Conservation (phyloP, 2,329 filamentous ascomycete genomes). For the Graphiopsis chlorocephala region DNA sequence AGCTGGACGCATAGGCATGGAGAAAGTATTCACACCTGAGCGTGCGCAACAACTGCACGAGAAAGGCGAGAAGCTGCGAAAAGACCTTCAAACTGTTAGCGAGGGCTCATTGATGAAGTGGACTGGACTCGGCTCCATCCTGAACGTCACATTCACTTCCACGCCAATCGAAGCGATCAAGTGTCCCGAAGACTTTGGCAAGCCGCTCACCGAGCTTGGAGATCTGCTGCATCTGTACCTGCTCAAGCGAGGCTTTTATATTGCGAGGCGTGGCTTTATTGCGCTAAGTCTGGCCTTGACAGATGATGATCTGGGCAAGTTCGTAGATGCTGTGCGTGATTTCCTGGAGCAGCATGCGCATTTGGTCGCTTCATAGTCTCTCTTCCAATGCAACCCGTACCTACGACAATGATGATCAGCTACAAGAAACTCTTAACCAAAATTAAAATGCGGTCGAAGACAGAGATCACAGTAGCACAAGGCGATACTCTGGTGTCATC, state of each 20-base stretch:
- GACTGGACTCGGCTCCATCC: constrained; percentile 37
- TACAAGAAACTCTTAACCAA: neutral
- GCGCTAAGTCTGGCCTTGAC: constrained; percentile 37
- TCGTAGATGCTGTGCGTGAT: constrained; percentile 22
- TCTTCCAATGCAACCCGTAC: neutral
- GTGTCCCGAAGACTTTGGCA: constrained; percentile 21
- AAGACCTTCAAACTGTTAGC: constrained; percentile 28
- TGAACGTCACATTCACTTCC: constrained; percentile 38
- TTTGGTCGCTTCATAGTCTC: neutral
- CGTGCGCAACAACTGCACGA: constrained; percentile 31
- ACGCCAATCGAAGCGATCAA: constrained; percentile 28
- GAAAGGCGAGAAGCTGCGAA: constrained; percentile 33
- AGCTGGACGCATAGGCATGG: constrained; percentile 48
- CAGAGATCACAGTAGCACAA: neutral
- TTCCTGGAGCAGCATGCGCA: constrained; percentile 1
- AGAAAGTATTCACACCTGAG: constrained; percentile 37
- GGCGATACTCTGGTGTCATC: neutral
- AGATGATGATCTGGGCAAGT: constrained; percentile 34
- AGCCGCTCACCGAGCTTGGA: constrained; percentile 30
- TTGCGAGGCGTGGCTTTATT: constrained; percentile 36
- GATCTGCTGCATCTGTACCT: constrained; percentile 39
- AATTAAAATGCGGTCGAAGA: neutral
- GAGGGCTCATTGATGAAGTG: constrained; percentile 37
- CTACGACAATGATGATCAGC: neutral
- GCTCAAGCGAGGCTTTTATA: constrained; percentile 39